Percentiles rank a stretch among this genome's conserved stretches.
phyloP scores from a whole-genome alignment of 1,284 basidiomycete species.

The Phlebopus sp. region DNA sequence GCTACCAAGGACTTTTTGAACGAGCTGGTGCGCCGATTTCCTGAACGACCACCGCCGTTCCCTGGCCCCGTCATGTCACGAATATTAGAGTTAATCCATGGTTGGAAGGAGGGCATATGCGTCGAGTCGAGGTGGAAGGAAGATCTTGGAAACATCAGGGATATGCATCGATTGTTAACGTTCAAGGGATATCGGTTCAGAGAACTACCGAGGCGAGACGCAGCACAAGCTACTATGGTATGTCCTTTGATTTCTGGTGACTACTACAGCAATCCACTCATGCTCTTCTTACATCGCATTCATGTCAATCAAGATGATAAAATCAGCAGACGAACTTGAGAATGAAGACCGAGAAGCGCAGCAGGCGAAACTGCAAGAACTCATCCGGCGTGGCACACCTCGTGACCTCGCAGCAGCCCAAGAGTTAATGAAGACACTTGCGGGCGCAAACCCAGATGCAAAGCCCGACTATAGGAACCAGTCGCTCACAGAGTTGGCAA shows the following conservation, averaged over 20 bases:
- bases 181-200: constrained; percentile 98
- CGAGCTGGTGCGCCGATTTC: constrained; percentile 96
- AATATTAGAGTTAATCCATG: constrained; percentile 90
- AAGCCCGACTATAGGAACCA: constrained; percentile 93
- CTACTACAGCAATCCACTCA: not conserved
- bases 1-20: constrained; percentile 99
- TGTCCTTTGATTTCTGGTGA: constrained; percentile 16
- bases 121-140: constrained; percentile 90
- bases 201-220: constrained; percentile 47
- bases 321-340: constrained; percentile 95
- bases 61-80: constrained; percentile 93
- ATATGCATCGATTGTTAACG: constrained; percentile 94
- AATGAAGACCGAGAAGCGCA: constrained; percentile 95
- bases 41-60: constrained; percentile 94
- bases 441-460: constrained; percentile 93
- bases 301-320: constrained; percentile 65
- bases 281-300: constrained; percentile 6
- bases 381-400: constrained; percentile 94
- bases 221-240: constrained; percentile 50
- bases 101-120: constrained; percentile 96
- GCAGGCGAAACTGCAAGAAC: constrained; percentile 95
- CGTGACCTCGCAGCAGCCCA: constrained; percentile 94
- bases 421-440: constrained; percentile 95
- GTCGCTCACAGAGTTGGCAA: constrained; percentile 87
- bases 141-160: constrained; percentile 94